Base-by-base conservation (phyloP, 179 eudicot genomes). In the Camellia oleifera region DNA sequence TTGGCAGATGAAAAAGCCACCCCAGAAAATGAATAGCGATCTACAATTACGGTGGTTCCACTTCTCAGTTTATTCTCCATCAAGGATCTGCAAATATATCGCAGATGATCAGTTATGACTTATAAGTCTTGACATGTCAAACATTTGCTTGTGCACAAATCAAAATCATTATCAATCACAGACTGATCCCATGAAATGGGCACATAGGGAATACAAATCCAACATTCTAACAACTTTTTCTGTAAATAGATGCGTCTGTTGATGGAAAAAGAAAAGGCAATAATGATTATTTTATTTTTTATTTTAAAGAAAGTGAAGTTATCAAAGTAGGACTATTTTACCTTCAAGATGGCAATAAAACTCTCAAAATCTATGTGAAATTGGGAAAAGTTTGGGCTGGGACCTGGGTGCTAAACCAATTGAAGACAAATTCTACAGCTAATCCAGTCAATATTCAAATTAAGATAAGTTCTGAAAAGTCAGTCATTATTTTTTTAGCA, bases 1-100 rank as follows among this genome's bases (percentile, higher is more conserved):
- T 94, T 94, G 63, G 99, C 99, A 81, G 98, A 86, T 11, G 99
- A 94, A 85, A 94, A 96, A 10, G 98, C 98, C 80, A 96, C 98
- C 69, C 99, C 99, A 40, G 99, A 96, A 82, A 89, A 92, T 48
- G 99, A 91, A 88, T 96, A 96, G 7, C 99, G 98, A 85, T 94
- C 99, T 61, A 96, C 91, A 42, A 96, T 87, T 42, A 96, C 92
- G 20, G 96, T 90, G 5, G 89, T 94, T 78, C 97, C 96, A 84
- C 91, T 84, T 84, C 82, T 94, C 84, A 96, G 87, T 90, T 90
- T 92, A 13, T 84, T 87, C 86, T 94, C 93, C 98, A 96, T 96
- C 76, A 89, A 76, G 61, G 88, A 84, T 82, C 98, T 96, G 87
- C 72, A 70, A 70, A 70, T 15, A 77, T 32, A 83, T 48, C 14